Base-by-base conservation (phyloP, 176 grass and related monocot species). In the Rhynchospora pubera region DNA sequence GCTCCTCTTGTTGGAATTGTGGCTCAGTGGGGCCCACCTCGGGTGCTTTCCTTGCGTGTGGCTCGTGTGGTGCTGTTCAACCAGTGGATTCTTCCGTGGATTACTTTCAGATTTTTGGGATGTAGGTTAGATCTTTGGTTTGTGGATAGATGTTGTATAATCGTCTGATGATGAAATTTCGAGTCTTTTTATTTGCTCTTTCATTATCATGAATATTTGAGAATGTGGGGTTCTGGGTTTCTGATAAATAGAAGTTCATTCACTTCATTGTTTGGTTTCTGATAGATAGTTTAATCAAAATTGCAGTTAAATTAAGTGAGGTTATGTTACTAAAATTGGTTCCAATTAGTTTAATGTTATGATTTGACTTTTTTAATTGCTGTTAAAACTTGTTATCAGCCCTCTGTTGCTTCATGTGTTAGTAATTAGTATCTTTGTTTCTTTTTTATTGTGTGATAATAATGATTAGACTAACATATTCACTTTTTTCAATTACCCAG, bases 91-190 rank as follows among this genome's bases (percentile, higher is more conserved):
- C 73, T 22, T 75, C 87, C 7, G 67, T 98, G 14, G 89, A 98
- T 72, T 93, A 93, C 75, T 98, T 98, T 82, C 73, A 72, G 13
- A 98, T 98, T 64, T 94, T 98, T 85, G 96, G 92, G 57, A 52
- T 94, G 92, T 98, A 83, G 94, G 96, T 91, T 65, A 43, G 28
- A 60, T 24, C 19, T 52, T 18, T 0, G 10, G 5, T 63, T 28
- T 18, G 42, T 42, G 44, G 8, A 58, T 43, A 9, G 16, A 1
- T 55, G 28, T 57, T 78, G 1, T 23, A 13, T 3, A 48, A 67
- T 28, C 8, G 7, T 26, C 14, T 14, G 0, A 21, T 5, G 71
- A 53, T 71, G 14, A 80, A 67, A 7, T 39, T 7, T 63, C 24
- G 21, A 3, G 26, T 23, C 26, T 11, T 11, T 63, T 23, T 63